phyloP scores from a whole-genome alignment of 2,329 filamentous ascomycete genomes.

The Pyrenochaeta sp. region DNA sequence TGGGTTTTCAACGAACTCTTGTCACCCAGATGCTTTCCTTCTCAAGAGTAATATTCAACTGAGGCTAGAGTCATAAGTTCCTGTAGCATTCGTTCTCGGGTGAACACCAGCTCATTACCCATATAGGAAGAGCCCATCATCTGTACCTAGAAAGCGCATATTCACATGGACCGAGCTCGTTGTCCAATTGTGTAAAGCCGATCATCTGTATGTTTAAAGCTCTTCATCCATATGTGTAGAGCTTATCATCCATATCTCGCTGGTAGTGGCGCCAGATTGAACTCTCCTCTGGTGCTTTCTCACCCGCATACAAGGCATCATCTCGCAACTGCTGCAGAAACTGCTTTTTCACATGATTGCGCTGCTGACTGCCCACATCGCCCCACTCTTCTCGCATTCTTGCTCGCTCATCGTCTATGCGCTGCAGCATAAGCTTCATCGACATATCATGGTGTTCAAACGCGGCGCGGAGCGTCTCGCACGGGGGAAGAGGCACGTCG shows the following conservation, averaged over 20 bases:
- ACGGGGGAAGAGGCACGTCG: not conserved
- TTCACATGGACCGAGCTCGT: too few relatives aligned
- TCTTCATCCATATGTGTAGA: too few relatives aligned
- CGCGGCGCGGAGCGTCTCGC: not conserved
- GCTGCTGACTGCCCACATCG: conserved; percentile 6
- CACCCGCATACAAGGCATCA: conserved; percentile 8
- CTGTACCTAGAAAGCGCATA: too few relatives aligned
- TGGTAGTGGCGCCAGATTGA: conserved; percentile 5
- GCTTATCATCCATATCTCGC: conserved; percentile 2
- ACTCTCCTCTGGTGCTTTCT: conserved; percentile 3
- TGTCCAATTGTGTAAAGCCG: too few relatives aligned
- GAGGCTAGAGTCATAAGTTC: too few relatives aligned
- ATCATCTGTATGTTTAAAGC: too few relatives aligned
- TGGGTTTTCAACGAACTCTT: too few relatives aligned
- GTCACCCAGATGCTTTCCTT: too few relatives aligned
- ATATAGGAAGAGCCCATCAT: too few relatives aligned
- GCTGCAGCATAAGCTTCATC: not conserved
- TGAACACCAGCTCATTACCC: too few relatives aligned
- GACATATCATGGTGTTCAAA: not conserved
- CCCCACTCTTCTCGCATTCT: conserved; percentile 6
- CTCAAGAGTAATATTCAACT: too few relatives aligned
- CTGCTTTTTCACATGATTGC: not conserved
- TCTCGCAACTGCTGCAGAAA: conserved; percentile 10
- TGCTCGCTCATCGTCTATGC: not conserved
- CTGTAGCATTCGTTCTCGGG: too few relatives aligned